phyloP scores from a whole-genome alignment of 768 basidiomycete genomes.

The Boletellus sp. region DNA sequence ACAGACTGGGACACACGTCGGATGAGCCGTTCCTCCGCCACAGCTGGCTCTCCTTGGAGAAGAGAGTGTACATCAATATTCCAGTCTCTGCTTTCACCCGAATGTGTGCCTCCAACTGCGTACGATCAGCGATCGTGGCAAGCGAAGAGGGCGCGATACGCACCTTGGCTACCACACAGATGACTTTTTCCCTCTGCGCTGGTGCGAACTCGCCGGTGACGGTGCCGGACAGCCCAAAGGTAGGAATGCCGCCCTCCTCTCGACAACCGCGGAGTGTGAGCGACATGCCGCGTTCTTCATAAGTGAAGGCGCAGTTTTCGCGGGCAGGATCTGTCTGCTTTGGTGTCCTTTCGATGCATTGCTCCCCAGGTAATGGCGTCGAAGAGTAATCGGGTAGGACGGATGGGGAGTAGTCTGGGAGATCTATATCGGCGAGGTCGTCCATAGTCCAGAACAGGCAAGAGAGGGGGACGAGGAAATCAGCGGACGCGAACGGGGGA shows the following conservation, averaged over 20 bases:
- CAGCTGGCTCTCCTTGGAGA: slow-evolving; percentile 23
- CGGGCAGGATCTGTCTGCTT: slow-evolving; percentile 1
- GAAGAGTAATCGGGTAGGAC: slow-evolving; percentile 56
- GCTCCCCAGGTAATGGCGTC: slow-evolving; percentile 50
- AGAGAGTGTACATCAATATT: slow-evolving; percentile 10
- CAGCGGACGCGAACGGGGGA: neutral
- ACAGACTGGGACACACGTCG: slow-evolving; percentile 24
- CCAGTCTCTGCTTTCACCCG: slow-evolving; percentile 14
- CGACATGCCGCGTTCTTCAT: slow-evolving; percentile 29
- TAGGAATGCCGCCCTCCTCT: slow-evolving; percentile 27
- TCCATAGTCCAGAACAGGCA: slow-evolving; percentile 12
- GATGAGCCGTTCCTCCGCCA: slow-evolving; percentile 19
- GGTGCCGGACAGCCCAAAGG: slow-evolving; percentile 29
- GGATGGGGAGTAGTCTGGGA: slow-evolving; percentile 56
- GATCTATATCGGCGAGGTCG: slow-evolving; percentile 5
- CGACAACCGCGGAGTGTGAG: slow-evolving; percentile 31
- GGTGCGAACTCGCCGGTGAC: slow-evolving; percentile 30
- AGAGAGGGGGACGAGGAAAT: slow-evolving; percentile 2
- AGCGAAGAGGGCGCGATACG: neutral
- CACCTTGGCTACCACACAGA: slow-evolving; percentile 30
- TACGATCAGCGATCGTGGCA: neutral
- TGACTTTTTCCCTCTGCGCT: slow-evolving; percentile 21
- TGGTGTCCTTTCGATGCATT: slow-evolving; percentile 48
- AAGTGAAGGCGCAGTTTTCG: slow-evolving; percentile 28
- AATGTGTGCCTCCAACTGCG: slow-evolving; percentile 25